These are phyloP conservation scores for Trametes punicea DNA, from an alignment of 768 basidiomycete genomes.

Conservation along the genomic window DNA sequence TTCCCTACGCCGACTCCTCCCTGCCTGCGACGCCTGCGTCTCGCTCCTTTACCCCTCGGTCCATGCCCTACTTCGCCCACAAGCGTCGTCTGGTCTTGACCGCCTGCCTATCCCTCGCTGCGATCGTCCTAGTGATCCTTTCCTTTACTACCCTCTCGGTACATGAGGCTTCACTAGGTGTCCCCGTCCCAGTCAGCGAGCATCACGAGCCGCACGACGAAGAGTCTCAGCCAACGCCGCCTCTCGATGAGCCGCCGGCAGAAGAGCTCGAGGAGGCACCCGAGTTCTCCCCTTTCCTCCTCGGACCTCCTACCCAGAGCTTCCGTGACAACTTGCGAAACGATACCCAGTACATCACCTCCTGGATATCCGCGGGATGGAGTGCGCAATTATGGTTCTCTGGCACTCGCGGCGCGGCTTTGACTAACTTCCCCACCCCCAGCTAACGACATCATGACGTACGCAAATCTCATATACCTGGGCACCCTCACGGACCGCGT, in stretches of 20 bases:
- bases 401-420: background rate
- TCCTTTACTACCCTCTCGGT: background rate
- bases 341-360: slow-evolving; percentile 64
- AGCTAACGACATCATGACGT: slow-evolving; percentile 79
- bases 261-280: slow-evolving; percentile 5
- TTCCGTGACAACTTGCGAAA: slow-evolving; percentile 66
- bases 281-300: slow-evolving; percentile 25
- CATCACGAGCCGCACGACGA: slow-evolving; percentile 14
- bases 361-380: slow-evolving; percentile 79
- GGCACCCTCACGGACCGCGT: slow-evolving; percentile 37
- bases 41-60: slow-evolving; percentile 6
- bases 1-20: slow-evolving; percentile 21
- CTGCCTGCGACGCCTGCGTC: slow-evolving; percentile 16
- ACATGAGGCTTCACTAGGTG: background rate
- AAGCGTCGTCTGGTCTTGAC: slow-evolving; percentile 25
- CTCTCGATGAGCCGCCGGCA: background rate
- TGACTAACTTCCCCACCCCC: slow-evolving; percentile 1
- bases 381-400: slow-evolving; percentile 31
- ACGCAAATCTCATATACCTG: slow-evolving; percentile 42
- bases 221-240: too few relatives aligned
- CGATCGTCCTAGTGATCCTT: background rate
- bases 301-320: slow-evolving; percentile 51
- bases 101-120: slow-evolving; percentile 27
- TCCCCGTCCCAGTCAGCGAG: background rate
- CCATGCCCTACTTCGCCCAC: slow-evolving; percentile 8